Evolutionary conservation across 306 rosid species (phyloP).

Genomic region (Amphicarpaea edgeworthii): DNA sequence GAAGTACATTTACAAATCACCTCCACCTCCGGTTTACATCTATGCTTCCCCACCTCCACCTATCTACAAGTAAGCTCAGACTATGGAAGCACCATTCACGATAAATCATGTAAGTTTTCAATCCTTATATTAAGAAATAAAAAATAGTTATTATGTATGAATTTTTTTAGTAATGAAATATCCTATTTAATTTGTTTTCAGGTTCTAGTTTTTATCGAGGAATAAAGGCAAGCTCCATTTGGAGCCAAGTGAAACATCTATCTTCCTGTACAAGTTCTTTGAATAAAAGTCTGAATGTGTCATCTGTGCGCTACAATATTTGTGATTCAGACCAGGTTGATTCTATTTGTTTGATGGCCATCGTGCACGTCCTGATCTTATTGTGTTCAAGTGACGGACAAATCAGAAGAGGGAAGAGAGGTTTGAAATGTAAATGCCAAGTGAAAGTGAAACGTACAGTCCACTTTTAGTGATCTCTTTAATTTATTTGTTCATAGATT

Average conservation of each 20-base stretch:
- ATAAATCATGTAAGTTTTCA: slow-evolving; percentile 68
- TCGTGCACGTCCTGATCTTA: slow-evolving; percentile 61
- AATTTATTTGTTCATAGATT: slow-evolving; percentile 58
- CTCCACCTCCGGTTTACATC: slow-evolving; percentile 66
- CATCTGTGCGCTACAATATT: slow-evolving; percentile 40
- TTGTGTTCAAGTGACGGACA: slow-evolving; percentile 48
- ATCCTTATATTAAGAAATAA: neutral
- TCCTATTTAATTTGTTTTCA: slow-evolving; percentile 41
- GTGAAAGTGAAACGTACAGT: slow-evolving; percentile 52
- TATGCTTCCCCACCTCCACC: slow-evolving; percentile 78
- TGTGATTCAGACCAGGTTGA: slow-evolving; percentile 51
- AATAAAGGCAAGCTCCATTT: slow-evolving; percentile 75
- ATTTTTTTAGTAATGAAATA: slow-evolving; percentile 27
- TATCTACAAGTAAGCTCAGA: slow-evolving; percentile 51
- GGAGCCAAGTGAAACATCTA: slow-evolving; percentile 54
- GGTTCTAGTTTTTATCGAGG: slow-evolving; percentile 68
- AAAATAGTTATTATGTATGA: neutral
- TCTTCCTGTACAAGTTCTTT: slow-evolving; percentile 58
- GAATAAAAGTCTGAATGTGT: slow-evolving; percentile 67
- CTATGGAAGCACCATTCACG: slow-evolving; percentile 11
- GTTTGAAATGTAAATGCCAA: slow-evolving; percentile 52
- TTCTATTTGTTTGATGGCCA: slow-evolving; percentile 60
- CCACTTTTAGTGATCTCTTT: slow-evolving; percentile 42
- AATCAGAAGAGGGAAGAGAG: slow-evolving; percentile 49
- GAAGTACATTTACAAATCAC: slow-evolving; percentile 48